Evolutionary conservation across 352 stramenopile species (phyloP).

Genomic region (Globisporangium parvum): DNA sequence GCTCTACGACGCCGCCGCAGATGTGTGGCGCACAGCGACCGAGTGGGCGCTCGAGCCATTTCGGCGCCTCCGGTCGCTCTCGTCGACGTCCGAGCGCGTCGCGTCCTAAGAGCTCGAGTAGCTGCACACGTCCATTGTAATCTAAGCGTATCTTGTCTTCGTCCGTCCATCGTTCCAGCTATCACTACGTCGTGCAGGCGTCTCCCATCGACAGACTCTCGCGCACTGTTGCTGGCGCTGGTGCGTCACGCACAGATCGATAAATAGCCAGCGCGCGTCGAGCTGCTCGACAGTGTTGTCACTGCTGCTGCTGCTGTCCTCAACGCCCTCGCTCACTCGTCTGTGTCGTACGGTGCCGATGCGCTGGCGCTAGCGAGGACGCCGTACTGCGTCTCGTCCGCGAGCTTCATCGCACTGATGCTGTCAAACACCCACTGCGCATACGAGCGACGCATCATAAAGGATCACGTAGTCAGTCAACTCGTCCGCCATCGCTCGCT

Average conservation of each 20-base stretch:
- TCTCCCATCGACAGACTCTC: no score
- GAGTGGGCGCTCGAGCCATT: conserved; percentile 44
- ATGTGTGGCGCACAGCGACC: conserved; percentile 36
- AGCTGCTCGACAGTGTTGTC: no score
- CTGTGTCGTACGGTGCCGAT: not conserved
- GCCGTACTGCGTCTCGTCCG: conserved; percentile 33
- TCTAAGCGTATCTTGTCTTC: no score
- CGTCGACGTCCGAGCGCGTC: conserved; percentile 5
- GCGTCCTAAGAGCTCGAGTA: not conserved
- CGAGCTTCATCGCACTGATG: conserved; percentile 57
- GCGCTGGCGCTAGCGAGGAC: conserved; percentile 1
- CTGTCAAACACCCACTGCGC: conserved; percentile 70
- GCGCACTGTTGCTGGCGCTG: no score
- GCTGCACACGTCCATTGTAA: no score
- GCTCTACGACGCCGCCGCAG: conserved; percentile 52
- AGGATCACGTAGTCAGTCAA: no score
- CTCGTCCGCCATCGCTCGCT: no score
- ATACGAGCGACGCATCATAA: not conserved
- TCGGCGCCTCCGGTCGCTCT: conserved; percentile 28
- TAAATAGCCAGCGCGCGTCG: no score
- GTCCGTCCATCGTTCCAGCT: no score
- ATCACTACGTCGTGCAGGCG: no score
- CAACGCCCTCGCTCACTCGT: conserved; percentile 4
- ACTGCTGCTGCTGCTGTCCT: no score
- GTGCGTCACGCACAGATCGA: no score